phyloP scores from a whole-genome alignment of 2,329 filamentous ascomycete species.

The Aulographum hederae region DNA sequence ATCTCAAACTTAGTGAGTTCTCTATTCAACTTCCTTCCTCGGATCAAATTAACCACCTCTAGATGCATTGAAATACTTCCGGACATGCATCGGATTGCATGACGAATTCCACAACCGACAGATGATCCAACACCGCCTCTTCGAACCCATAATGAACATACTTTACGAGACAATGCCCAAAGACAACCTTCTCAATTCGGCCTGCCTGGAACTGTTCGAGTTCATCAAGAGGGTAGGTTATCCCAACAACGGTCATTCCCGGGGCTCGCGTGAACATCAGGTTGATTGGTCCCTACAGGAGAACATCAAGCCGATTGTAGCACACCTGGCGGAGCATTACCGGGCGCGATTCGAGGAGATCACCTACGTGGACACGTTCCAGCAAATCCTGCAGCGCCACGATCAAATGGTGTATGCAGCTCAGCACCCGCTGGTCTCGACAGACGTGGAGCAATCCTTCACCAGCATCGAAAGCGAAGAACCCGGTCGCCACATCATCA shows the following conservation, averaged over 20 bases:
- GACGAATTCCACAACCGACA: slow-evolving; percentile 86
- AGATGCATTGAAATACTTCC: slow-evolving; percentile 89
- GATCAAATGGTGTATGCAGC: slow-evolving; percentile 44
- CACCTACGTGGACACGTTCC: slow-evolving; percentile 73
- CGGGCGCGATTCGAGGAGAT: slow-evolving; percentile 59
- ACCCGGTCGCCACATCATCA: slow-evolving; percentile 26
- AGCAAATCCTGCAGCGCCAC: slow-evolving; percentile 54
- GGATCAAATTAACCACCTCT: slow-evolving; percentile 8
- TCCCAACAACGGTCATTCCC: not conserved
- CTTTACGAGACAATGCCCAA: slow-evolving; percentile 72
- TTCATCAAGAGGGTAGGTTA: slow-evolving; percentile 46
- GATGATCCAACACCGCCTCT: slow-evolving; percentile 61
- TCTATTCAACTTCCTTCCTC: not conserved
- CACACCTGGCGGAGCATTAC: slow-evolving; percentile 70
- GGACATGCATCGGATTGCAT: slow-evolving; percentile 64
- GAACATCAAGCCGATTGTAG: slow-evolving; percentile 61
- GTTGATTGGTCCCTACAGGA: too few relatives aligned
- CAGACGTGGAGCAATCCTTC: slow-evolving; percentile 37
- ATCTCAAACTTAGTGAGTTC: slow-evolving; percentile 65
- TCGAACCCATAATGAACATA: slow-evolving; percentile 72
- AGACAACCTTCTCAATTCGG: slow-evolving; percentile 86
- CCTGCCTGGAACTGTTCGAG: slow-evolving; percentile 85
- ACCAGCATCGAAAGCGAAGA: slow-evolving; percentile 51
- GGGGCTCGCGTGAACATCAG: not conserved
- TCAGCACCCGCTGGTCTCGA: slow-evolving; percentile 35